Percentiles rank a stretch among this genome's conserved stretches.
These are phyloP conservation scores for Aciculoconidium aculeatum DNA, from an alignment of 805 yeast genomes.

Conservation along the genomic window DNA sequence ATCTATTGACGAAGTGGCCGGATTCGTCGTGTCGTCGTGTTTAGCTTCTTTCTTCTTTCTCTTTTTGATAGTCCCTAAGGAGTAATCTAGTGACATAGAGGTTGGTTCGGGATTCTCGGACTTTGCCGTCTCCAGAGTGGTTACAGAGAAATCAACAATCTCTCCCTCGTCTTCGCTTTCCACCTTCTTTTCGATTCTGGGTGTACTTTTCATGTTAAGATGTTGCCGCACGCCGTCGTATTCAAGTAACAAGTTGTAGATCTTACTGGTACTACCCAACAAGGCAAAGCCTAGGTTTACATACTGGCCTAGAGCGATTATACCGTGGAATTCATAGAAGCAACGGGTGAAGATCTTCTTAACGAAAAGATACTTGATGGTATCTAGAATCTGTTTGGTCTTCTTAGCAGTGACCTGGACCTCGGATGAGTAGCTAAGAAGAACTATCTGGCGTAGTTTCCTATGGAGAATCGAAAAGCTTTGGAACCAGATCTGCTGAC, in stretches of 20 bases:
- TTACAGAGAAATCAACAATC: no score
- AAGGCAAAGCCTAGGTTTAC: conserved; percentile 66
- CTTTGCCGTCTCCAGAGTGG: background rate
- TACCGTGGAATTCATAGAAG: conserved; percentile 57
- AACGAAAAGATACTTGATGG: conserved; percentile 23
- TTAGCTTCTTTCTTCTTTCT: conserved; percentile 1
- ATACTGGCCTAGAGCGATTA: conserved; percentile 73
- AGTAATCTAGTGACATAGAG: background rate
- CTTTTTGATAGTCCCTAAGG: background rate
- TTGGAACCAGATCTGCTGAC: conserved; percentile 72
- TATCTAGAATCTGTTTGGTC: conserved; percentile 9
- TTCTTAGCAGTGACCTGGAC: no score
- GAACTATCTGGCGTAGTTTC: conserved; percentile 39
- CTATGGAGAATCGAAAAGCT: conserved; percentile 60
- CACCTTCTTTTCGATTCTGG: background rate
- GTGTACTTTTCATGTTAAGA: conserved; percentile 1
- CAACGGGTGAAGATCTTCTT: conserved; percentile 40
- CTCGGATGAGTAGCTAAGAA: no score
- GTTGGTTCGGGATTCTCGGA: background rate
- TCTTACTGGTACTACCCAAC: conserved; percentile 48
- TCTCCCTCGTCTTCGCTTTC: background rate
- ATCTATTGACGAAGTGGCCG: conserved; percentile 5
- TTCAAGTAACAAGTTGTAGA: conserved; percentile 22
- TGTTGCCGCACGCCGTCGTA: conserved; percentile 13
- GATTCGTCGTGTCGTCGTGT: background rate